Evolutionary conservation across 2,329 filamentous ascomycete genomes (phyloP).

Genomic region (Fusarium sp.): DNA sequence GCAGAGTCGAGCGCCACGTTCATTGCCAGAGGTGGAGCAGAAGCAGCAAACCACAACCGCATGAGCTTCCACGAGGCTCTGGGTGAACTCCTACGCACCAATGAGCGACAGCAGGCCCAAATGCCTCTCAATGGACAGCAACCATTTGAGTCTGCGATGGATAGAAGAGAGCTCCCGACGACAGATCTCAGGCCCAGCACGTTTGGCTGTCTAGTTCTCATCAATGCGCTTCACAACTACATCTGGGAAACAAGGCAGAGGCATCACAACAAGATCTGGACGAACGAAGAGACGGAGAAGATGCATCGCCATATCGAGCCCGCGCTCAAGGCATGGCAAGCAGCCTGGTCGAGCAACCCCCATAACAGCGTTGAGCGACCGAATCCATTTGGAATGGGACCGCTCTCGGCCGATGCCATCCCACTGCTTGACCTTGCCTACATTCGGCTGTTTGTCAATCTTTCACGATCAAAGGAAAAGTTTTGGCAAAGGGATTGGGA

Average conservation of each 20-base stretch:
- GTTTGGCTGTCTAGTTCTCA: slow-evolving; percentile 88
- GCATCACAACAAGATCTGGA: slow-evolving; percentile 89
- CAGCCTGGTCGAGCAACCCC: slow-evolving; percentile 87
- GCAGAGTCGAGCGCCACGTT: slow-evolving; percentile 86
- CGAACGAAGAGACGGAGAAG: slow-evolving; percentile 87
- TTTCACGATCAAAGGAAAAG: slow-evolving; percentile 89
- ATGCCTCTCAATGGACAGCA: slow-evolving; percentile 42
- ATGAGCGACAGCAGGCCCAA: slow-evolving; percentile 68
- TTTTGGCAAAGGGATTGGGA: slow-evolving; percentile 96
- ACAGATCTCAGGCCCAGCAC: slow-evolving; percentile 81
- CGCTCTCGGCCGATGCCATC: slow-evolving; percentile 88
- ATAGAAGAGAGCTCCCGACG: slow-evolving; percentile 56
- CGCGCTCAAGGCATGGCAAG: slow-evolving; percentile 91
- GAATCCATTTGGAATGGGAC: slow-evolving; percentile 81
- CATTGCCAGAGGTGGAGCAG: slow-evolving; percentile 75
- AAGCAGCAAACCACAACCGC: slow-evolving; percentile 72
- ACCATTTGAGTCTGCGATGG: slow-evolving; percentile 24
- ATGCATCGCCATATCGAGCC: slow-evolving; percentile 97
- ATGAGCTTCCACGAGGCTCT: slow-evolving; percentile 84
- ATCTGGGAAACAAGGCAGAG: slow-evolving; percentile 97
- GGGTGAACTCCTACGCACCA: slow-evolving; percentile 79
- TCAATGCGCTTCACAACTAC: slow-evolving; percentile 95
- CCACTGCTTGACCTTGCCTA: slow-evolving; percentile 91
- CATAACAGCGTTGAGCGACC: slow-evolving; percentile 84
- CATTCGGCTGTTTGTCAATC: slow-evolving; percentile 88